Conservation (phyloP, 83 land plant species). For the Picea abies region DNA sequence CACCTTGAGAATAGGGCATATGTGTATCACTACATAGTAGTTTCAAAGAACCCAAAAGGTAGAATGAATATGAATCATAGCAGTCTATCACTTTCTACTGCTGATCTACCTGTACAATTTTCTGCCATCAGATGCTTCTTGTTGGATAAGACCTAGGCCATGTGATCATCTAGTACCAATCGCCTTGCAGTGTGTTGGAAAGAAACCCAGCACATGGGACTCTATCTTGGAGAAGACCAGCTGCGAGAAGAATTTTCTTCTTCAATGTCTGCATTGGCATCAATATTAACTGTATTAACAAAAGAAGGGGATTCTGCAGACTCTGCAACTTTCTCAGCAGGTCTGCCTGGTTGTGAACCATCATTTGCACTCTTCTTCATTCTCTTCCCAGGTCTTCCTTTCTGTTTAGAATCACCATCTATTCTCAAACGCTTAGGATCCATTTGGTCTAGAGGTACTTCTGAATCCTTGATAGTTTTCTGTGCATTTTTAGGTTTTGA, state of each 20-base stretch:
- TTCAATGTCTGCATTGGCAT: slow-evolving; percentile 17
- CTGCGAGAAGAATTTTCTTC: slow-evolving; percentile 19
- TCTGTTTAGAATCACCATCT: slow-evolving; percentile 25
- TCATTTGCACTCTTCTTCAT: slow-evolving; percentile 46
- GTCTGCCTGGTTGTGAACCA: not conserved
- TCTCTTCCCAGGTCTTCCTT: slow-evolving; percentile 46
- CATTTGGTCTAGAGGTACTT: slow-evolving; percentile 12
- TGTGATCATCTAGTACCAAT: not conserved
- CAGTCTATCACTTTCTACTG: slow-evolving; percentile 8
- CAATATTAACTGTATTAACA: not conserved
- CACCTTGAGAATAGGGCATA: not conserved
- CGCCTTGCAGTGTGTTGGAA: not conserved
- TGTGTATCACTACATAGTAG: not conserved
- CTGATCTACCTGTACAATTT: slow-evolving; percentile 4
- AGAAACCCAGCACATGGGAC: not conserved
- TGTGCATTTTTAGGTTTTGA: slow-evolving; percentile 44
- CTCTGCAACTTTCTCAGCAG: slow-evolving; percentile 7
- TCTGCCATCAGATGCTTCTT: slow-evolving; percentile 1
- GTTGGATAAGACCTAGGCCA: slow-evolving; percentile 4
- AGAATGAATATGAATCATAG: slow-evolving; percentile 9
- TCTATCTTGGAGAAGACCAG: slow-evolving; percentile 17
- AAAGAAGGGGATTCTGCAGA: not conserved
- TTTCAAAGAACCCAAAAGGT: not conserved
- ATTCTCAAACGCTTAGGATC: slow-evolving; percentile 18
- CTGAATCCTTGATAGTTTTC: slow-evolving; percentile 25